These are phyloP conservation scores for Rhizopus stolonifer DNA, from an alignment of 371 early-diverging fungal genomes.

Conservation along the genomic window DNA sequence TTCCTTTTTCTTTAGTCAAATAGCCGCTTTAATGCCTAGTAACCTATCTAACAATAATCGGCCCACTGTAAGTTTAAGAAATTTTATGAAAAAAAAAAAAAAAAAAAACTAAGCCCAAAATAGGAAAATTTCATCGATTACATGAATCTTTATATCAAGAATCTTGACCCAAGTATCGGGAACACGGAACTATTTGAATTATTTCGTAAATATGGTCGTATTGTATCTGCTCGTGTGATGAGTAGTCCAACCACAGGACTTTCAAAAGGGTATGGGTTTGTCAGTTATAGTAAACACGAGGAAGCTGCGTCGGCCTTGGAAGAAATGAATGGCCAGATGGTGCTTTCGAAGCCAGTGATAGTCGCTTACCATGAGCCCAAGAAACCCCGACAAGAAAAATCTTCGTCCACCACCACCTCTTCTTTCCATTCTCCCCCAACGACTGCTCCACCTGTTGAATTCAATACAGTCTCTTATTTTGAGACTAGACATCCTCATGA, in stretches of 20 bases:
- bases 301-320: constrained; percentile 40
- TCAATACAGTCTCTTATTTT: constrained; percentile 22
- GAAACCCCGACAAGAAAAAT: constrained; percentile 37
- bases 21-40: constrained; percentile 7
- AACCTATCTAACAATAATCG: neutral
- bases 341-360: constrained; percentile 31
- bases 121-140: constrained; percentile 22
- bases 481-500: constrained; percentile 30
- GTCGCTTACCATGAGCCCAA: constrained; percentile 52
- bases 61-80: neutral
- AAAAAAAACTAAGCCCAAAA: too few species aligned
- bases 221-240: constrained; percentile 51
- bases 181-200: constrained; percentile 39
- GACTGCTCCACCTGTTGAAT: constrained; percentile 28
- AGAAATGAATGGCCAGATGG: constrained; percentile 34
- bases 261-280: constrained; percentile 50
- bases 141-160: constrained; percentile 48
- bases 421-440: constrained; percentile 26
- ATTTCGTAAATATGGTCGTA: constrained; percentile 44
- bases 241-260: constrained; percentile 41
- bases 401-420: constrained; percentile 20
- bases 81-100: too few species aligned
- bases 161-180: constrained; percentile 39
- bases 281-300: constrained; percentile 41
- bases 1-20: constrained; percentile 11